phyloP scores from a whole-genome alignment of 2,329 filamentous ascomycete species.

The Trichoderma sp. region DNA sequence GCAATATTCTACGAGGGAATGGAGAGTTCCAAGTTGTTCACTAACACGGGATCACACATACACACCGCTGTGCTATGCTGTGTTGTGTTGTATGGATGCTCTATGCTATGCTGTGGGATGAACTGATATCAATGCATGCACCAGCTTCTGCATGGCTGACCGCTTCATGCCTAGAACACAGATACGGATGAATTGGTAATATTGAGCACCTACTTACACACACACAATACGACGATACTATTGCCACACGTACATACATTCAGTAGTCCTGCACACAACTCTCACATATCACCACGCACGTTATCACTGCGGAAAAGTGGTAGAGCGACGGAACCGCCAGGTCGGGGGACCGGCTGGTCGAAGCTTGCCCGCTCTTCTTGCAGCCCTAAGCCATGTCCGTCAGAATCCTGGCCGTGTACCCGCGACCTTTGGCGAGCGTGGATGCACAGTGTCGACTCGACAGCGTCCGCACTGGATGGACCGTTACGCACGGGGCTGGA shows the following conservation, averaged over 20 bases:
- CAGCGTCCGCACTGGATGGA: not conserved
- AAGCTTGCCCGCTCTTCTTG: slow-evolving; percentile 5
- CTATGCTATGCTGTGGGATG: not conserved
- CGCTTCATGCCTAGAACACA: not conserved
- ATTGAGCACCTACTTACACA: not conserved
- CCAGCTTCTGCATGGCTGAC: not conserved
- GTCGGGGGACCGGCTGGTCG: slow-evolving; percentile 8
- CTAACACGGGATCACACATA: not conserved
- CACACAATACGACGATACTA: not conserved
- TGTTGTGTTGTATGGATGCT: not conserved
- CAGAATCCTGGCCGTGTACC: not conserved
- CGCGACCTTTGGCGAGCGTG: not conserved
- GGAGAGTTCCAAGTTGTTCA: not conserved
- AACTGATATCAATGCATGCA: not conserved
- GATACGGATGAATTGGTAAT: not conserved
- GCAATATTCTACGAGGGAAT: not conserved
- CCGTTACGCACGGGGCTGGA: slow-evolving; percentile 6
- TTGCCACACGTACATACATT: too few species aligned
- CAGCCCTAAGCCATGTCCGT: slow-evolving; percentile 17
- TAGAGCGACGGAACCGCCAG: not conserved
- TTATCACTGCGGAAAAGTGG: not conserved
- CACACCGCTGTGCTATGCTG: not conserved
- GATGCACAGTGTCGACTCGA: not conserved
- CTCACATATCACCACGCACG: not conserved
- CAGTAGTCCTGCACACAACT: not conserved